A percentile compares a stretch with the other conserved stretches of the same genome.
Evolutionary conservation across 305 asterid species (phyloP).

Genomic region (Fraxinus ornus): DNA sequence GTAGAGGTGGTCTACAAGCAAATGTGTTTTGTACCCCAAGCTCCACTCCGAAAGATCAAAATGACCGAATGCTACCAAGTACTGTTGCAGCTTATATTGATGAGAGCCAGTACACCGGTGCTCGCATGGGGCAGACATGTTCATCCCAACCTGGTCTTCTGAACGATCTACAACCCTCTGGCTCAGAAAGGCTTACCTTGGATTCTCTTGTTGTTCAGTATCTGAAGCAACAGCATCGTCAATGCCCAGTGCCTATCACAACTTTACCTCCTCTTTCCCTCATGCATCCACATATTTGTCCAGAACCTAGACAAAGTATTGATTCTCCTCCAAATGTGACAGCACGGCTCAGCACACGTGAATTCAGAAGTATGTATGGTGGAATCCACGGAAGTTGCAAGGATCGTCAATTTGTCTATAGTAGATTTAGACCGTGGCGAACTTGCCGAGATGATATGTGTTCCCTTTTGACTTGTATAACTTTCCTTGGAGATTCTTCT

Average conservation of each 20-base stretch:
- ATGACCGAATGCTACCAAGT: conserved; percentile 39
- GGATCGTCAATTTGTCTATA: conserved; percentile 91
- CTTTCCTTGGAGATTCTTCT: conserved; percentile 83
- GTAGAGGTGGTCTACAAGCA: conserved; percentile 53
- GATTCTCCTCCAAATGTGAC: conserved; percentile 96
- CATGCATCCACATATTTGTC: conserved; percentile 93
- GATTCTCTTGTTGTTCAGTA: conserved; percentile 93
- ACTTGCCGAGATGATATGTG: conserved; percentile 80
- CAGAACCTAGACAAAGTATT: conserved; percentile 84
- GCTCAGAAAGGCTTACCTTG: conserved; percentile 53
- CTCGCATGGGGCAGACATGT: conserved; percentile 34
- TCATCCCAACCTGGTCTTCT: conserved; percentile 54
- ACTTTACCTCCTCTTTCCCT: conserved; percentile 97
- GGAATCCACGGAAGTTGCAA: conserved; percentile 82
- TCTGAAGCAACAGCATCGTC: conserved; percentile 97
- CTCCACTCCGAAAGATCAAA: conserved; percentile 49
- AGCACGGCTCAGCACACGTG: conserved; percentile 82
- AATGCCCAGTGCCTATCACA: conserved; percentile 96
- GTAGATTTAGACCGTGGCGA: conserved; percentile 98
- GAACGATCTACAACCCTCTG: conserved; percentile 61
- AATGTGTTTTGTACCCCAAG: conserved; percentile 44
- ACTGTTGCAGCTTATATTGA: conserved; percentile 45
- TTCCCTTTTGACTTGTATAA: conserved; percentile 69
- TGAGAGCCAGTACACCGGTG: conserved; percentile 40
- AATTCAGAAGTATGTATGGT: conserved; percentile 72